These are phyloP conservation scores for Purpureocillium lavendulum DNA, from an alignment of 2,329 filamentous ascomycete species.

Conservation along the genomic window DNA sequence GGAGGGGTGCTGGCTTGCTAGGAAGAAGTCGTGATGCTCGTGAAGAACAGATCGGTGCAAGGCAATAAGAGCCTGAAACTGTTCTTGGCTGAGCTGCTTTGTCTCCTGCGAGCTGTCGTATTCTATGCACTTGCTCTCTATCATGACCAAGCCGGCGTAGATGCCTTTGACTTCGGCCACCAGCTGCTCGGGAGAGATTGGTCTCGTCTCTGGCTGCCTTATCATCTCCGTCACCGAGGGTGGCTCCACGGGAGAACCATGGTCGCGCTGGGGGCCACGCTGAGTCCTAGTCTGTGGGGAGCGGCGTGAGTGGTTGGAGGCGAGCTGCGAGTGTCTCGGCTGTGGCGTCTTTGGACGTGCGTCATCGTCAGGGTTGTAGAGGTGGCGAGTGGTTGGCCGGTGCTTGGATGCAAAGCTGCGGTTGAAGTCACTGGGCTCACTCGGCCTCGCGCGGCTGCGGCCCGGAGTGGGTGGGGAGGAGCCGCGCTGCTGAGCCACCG, in stretches of 20 bases:
- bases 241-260: slow-evolving; percentile 3
- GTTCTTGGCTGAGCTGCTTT: slow-evolving; percentile 48
- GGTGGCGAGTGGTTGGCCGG: slow-evolving; percentile 11
- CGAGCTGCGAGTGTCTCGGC: not conserved
- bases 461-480: slow-evolving; percentile 12
- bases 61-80: slow-evolving; percentile 79
- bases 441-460: slow-evolving; percentile 8
- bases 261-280: slow-evolving; percentile 1
- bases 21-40: slow-evolving; percentile 79
- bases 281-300: slow-evolving; percentile 3
- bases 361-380: slow-evolving; percentile 19
- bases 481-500: slow-evolving; percentile 9
- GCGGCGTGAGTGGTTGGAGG: slow-evolving; percentile 1
- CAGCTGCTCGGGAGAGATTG: slow-evolving; percentile 70
- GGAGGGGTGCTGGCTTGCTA: slow-evolving; percentile 79
- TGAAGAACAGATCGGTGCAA: slow-evolving; percentile 73
- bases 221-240: slow-evolving; percentile 7
- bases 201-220: slow-evolving; percentile 50
- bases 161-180: slow-evolving; percentile 76
- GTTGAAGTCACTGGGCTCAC: slow-evolving; percentile 13
- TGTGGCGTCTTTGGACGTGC: slow-evolving; percentile 4
- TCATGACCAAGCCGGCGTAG: slow-evolving; percentile 75
- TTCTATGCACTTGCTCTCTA: slow-evolving; percentile 81
- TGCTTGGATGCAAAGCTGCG: slow-evolving; percentile 13
- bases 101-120: slow-evolving; percentile 55